A percentile compares a stretch with the other conserved stretches of the same genome.
Evolutionary conservation across 169 alveolate species (phyloP).

Genomic region (Plasmodium adleri): DNA sequence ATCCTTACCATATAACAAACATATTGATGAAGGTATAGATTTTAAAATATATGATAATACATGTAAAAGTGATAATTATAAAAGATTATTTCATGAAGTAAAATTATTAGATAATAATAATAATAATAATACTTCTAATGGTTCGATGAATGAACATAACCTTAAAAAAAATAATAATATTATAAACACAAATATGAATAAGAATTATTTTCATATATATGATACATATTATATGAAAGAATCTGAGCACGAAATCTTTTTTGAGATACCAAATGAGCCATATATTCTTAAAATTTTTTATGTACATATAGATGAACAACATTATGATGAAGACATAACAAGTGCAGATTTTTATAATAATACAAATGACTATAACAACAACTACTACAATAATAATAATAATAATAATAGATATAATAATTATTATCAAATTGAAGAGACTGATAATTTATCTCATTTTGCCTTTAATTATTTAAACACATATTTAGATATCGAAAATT

Average conservation of each 20-base stretch:
- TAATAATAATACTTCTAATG: not conserved
- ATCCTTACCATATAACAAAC: not conserved
- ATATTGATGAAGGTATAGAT: not conserved
- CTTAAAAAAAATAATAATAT: conserved; percentile 4
- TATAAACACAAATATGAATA: conserved; percentile 9
- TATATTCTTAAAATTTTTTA: conserved; percentile 37
- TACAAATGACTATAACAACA: not conserved
- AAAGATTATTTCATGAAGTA: conserved; percentile 23
- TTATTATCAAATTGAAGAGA: not conserved
- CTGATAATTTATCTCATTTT: not conserved
- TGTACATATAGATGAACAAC: conserved; percentile 19
- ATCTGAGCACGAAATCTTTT: conserved; percentile 28
- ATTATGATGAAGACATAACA: not conserved
- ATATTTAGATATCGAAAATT: conserved; percentile 21
- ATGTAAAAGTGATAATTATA: conserved; percentile 10
- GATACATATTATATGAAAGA: conserved; percentile 27
- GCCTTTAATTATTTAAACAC: conserved; percentile 13
- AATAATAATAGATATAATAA: not conserved
- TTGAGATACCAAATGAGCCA: conserved; percentile 11
- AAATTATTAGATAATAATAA: conserved; percentile 14
- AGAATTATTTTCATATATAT: conserved; percentile 24
- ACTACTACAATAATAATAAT: not conserved
- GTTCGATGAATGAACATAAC: too few species aligned
- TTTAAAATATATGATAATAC: not conserved
- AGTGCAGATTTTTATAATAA: not conserved